Base-by-base conservation (phyloP, 164 flowering plant species). In the Aristolochia fimbriata region DNA sequence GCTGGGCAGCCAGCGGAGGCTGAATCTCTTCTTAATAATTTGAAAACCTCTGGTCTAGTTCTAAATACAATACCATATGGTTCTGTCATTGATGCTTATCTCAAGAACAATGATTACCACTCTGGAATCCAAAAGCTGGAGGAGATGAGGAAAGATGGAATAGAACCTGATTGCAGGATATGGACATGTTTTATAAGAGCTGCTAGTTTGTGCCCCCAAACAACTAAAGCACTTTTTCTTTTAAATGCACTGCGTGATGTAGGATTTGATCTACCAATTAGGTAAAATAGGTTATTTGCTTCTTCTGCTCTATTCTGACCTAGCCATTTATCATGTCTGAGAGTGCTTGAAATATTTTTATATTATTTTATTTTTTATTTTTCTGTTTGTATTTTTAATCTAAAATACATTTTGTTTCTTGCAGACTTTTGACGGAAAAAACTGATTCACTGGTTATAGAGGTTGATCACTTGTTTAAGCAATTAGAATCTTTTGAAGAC, bases 171-270 rank as follows among this genome's bases (percentile, higher is more conserved):
- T 55, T 83, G 85, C 77, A 82, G 85, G 75, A 82, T 94, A 82
- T 94, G 96, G 95, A 90, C 99, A 54, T 86, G 87, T 77, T 90
- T 88, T 73, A 68, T 90, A n/a, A 75, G 84, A 71, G 95, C 96
- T 53, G 96, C 96, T 8, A 94, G 99, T 75, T 70, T 85, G 66
- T 80, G 79, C 60, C 71, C 74, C 57, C 59, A 52, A 45, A 65
- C 80, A 31, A 71, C 69, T 61, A 91, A 85, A 74, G 93, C 95
- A 51, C 67, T 82, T 57, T 37, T 65, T 45, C 83, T 90, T 46
- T 67, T 94, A 51, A 80, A 71, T 77, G 84, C 90, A 55, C 75
- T 90, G 27, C 71, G 61, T 37, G 87, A 86, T 74, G 62, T 76
- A 62, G 99, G 91, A 46, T 88, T 88, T 72, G 77, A 84, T 74